Conservation (phyloP, 768 basidiomycete genomes). For the Hygrocybe coccinea region DNA sequence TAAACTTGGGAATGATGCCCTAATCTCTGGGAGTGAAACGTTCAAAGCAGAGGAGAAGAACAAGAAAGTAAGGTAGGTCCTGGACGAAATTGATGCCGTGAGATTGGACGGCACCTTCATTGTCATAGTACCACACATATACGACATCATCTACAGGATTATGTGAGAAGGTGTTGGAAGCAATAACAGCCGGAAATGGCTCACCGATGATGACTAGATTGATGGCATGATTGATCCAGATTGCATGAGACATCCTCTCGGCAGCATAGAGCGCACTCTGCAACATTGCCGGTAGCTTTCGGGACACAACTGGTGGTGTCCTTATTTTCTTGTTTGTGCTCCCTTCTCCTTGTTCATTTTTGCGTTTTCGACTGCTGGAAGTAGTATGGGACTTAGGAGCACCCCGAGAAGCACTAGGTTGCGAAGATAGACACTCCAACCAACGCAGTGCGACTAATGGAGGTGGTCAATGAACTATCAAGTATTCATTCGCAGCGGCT, state of each 20-base stretch:
- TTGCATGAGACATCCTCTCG: no score
- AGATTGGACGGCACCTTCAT: conserved; percentile 22
- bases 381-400: no score
- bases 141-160: conserved; percentile 13
- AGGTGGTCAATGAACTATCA: neutral
- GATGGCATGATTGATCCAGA: conserved; percentile 8
- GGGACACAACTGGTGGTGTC: no score
- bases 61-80: conserved; percentile 22
- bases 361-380: no score
- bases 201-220: conserved; percentile 6
- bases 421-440: neutral
- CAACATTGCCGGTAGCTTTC: no score
- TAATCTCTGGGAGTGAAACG: conserved; percentile 20
- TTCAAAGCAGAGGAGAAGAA: conserved; percentile 24
- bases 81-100: conserved; percentile 21
- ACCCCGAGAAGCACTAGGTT: neutral
- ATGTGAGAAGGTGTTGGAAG: neutral
- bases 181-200: neutral
- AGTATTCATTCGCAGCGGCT: neutral
- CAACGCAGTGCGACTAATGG: neutral
- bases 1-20: conserved; percentile 14
- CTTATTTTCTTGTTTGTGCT: no score
- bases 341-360: no score
- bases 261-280: no score
- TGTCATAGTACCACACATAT: conserved; percentile 26